phyloP scores from a whole-genome alignment of 164 flowering plant genomes.

The Euptelea pleiosperma region DNA sequence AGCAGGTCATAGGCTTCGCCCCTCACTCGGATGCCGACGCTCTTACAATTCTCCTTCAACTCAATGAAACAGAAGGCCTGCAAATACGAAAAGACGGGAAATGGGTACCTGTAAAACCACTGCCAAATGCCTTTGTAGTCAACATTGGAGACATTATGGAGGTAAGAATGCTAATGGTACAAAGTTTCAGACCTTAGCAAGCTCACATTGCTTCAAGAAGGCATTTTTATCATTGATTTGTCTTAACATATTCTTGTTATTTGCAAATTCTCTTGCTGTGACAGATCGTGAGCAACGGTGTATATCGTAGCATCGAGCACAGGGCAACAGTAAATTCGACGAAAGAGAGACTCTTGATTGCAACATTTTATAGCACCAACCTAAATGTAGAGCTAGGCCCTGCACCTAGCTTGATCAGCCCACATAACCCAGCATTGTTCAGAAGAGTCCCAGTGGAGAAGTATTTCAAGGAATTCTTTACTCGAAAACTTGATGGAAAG shows the following conservation, averaged over 20 bases:
- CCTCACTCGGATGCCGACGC: constrained; percentile 46
- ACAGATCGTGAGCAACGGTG: constrained; percentile 33
- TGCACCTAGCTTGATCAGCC: constrained; percentile 22
- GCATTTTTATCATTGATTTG: no score
- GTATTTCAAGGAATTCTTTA: constrained; percentile 18
- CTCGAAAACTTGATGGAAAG: constrained; percentile 25
- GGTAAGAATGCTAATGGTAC: constrained; percentile 17
- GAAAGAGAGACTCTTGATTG: constrained; percentile 33
- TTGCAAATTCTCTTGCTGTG: neutral
- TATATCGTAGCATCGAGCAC: constrained; percentile 34
- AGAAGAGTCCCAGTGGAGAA: constrained; percentile 2
- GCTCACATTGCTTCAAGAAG: neutral
- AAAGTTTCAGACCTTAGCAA: neutral
- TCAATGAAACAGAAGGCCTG: constrained; percentile 44
- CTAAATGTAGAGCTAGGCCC: constrained; percentile 30
- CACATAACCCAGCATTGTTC: constrained; percentile 26
- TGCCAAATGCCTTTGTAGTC: constrained; percentile 32
- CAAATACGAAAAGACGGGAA: constrained; percentile 45
- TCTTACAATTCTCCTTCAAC: constrained; percentile 43
- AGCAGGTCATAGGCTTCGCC: constrained; percentile 34
- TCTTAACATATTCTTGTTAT: neutral
- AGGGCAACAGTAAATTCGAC: constrained; percentile 23
- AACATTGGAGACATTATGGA: constrained; percentile 48
- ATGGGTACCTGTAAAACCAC: constrained; percentile 45
- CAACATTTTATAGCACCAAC: constrained; percentile 17